Conservation (phyloP, 2,329 filamentous ascomycete genomes). For the Aspergillus quadricinctus region DNA sequence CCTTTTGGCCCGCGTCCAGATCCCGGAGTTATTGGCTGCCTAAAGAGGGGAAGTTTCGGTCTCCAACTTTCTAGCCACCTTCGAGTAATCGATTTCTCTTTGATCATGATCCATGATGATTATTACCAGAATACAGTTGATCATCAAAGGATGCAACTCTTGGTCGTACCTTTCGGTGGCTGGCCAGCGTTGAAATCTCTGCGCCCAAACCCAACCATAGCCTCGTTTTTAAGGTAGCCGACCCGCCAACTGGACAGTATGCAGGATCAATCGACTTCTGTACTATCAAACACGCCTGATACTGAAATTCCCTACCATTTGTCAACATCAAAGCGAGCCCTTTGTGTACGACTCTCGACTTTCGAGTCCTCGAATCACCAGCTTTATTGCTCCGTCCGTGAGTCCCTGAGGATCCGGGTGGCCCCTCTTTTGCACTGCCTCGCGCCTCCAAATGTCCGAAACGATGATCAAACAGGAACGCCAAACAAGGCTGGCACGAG, state of each 20-base stretch:
- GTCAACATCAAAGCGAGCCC: neutral
- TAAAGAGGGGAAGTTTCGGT: neutral
- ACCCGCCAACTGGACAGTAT: neutral
- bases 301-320: neutral
- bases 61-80: neutral
- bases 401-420: neutral
- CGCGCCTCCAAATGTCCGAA: neutral
- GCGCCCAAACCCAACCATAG: neutral
- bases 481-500: neutral
- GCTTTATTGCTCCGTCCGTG: neutral
- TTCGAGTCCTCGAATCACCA: neutral
- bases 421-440: neutral
- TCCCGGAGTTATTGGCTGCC: neutral
- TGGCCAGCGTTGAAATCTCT: neutral
- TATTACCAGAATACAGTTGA: neutral
- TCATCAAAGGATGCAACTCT: neutral
- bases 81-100: neutral
- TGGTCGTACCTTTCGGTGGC: neutral
- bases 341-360: neutral
- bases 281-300: neutral
- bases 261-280: neutral
- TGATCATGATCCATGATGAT: neutral
- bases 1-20: neutral
- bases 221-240: neutral
- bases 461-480: neutral